A percentile compares a stretch with the other conserved stretches of the same genome.
Evolutionary conservation across 805 yeast genomes (phyloP).

Genomic region (Kodamaea sagamina): DNA sequence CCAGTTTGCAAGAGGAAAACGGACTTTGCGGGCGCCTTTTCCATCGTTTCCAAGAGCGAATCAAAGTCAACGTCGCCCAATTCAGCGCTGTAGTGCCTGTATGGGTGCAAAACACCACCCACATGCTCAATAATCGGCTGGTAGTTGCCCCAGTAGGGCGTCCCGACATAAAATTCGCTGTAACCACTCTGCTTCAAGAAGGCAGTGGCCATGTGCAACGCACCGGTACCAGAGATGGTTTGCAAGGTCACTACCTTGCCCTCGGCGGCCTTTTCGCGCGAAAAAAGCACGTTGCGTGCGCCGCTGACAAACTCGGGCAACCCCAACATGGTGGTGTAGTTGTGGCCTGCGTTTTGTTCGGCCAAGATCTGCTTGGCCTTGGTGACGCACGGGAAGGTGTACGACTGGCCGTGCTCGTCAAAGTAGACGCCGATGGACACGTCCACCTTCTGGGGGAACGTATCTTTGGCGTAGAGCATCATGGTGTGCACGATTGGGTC

Average conservation of each 20-base stretch:
- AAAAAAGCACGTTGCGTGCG: slow-evolving; percentile 41
- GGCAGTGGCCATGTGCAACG: slow-evolving; percentile 39
- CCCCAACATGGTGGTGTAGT: slow-evolving; percentile 46
- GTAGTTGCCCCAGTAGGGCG: slow-evolving; percentile 45
- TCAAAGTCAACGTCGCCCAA: slow-evolving; percentile 34
- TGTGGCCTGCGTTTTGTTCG: slow-evolving; percentile 44
- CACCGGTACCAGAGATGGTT: slow-evolving; percentile 45
- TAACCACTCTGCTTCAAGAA: slow-evolving; percentile 29
- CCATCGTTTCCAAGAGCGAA: slow-evolving; percentile 26
- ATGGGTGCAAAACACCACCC: slow-evolving; percentile 30
- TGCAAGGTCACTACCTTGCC: slow-evolving; percentile 38
- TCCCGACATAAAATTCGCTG: slow-evolving; percentile 34
- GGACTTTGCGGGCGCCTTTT: slow-evolving; percentile 32
- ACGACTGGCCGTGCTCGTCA: slow-evolving; percentile 38
- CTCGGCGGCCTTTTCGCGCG: slow-evolving; percentile 24
- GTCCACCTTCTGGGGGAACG: slow-evolving; percentile 37
- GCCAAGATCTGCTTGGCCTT: slow-evolving; percentile 36
- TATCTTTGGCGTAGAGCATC: slow-evolving; percentile 26
- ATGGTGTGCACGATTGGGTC: slow-evolving; percentile 33
- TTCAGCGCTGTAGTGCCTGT: slow-evolving; percentile 33
- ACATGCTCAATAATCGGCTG: slow-evolving; percentile 33
- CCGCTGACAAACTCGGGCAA: slow-evolving; percentile 37
- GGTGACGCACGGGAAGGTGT: slow-evolving; percentile 40
- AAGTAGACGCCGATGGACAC: slow-evolving; percentile 50
- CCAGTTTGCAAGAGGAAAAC: slow-evolving; percentile 44